phyloP scores from a whole-genome alignment of 495 filamentous ascomycete genomes.

The Venustampulla echinocandica region DNA sequence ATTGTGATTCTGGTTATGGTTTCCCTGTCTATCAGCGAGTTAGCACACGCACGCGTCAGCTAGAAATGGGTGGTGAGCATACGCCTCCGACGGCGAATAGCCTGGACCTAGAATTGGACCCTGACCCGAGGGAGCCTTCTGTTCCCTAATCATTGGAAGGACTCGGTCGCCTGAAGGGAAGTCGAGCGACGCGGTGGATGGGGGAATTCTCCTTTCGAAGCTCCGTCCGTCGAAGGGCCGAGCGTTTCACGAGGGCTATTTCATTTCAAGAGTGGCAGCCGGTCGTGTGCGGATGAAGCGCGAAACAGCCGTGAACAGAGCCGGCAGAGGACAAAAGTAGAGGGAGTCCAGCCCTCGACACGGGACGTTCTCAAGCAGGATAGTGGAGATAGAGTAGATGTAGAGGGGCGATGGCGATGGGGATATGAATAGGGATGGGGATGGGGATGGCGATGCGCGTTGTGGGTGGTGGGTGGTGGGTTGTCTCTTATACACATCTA shows the following conservation, averaged over 20 bases:
- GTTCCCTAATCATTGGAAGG: constrained; percentile 44
- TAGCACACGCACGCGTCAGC: not conserved
- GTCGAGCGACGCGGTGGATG: constrained; percentile 9
- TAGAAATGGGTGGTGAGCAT: constrained; percentile 5
- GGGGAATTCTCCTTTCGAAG: constrained; percentile 9
- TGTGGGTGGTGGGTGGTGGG: too few relatives aligned
- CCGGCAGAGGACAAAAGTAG: too few relatives aligned
- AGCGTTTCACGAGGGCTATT: constrained; percentile 16
- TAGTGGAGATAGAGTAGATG: too few relatives aligned
- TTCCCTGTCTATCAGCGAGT: not conserved
- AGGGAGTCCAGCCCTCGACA: too few relatives aligned
- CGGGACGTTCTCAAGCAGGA: too few relatives aligned
- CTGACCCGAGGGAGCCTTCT: constrained; percentile 41
- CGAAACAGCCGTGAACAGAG: too few relatives aligned
- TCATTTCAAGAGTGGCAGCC: constrained; percentile 14
- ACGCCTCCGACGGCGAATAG: constrained; percentile 34
- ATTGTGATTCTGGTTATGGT: too few relatives aligned
- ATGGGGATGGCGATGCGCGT: too few relatives aligned
- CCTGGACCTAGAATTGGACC: constrained; percentile 40
- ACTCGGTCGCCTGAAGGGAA: constrained; percentile 11
- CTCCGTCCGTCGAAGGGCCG: constrained; percentile 24
- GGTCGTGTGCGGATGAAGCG: too few relatives aligned
- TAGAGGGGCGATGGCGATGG: too few relatives aligned
- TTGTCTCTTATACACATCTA: too few relatives aligned
- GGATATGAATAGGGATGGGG: too few relatives aligned